A percentile compares a stretch with the other conserved stretches of the same genome.
phyloP scores from a whole-genome alignment of 768 basidiomycete species.

The Phaeolepiota aurea region DNA sequence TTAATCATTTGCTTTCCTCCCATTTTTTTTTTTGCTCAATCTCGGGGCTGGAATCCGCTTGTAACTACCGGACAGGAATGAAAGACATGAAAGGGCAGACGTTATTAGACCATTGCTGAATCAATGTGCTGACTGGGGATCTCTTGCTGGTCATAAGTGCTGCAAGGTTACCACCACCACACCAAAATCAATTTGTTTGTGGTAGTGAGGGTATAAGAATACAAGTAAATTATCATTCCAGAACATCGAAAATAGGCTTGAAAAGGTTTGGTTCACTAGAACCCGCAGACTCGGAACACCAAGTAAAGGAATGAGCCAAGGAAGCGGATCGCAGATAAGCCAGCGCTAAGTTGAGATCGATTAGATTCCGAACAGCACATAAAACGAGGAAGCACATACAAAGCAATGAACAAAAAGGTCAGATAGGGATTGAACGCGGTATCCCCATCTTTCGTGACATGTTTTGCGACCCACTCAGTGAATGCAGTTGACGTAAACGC shows the following conservation, averaged over 20 bases:
- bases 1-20: no score
- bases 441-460: slow-evolving; percentile 40
- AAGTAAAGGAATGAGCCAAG: slow-evolving; percentile 73
- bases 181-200: slow-evolving; percentile 16
- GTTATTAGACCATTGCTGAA: no score
- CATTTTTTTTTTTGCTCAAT: no score
- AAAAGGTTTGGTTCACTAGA: no score
- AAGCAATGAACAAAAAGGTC: slow-evolving; percentile 65
- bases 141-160: no score
- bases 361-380: neutral
- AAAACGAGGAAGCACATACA: slow-evolving; percentile 21
- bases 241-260: no score
- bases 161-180: no score
- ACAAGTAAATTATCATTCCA: slow-evolving; percentile 1
- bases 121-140: no score
- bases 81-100: no score
- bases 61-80: no score
- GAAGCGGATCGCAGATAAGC: slow-evolving; percentile 76
- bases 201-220: slow-evolving; percentile 7
- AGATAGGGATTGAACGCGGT: slow-evolving; percentile 85
- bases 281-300: slow-evolving; percentile 63
- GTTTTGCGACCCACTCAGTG: slow-evolving; percentile 57
- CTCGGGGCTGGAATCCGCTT: no score
- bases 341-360: slow-evolving; percentile 40
- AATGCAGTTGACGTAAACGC: slow-evolving; percentile 75